Conservation (phyloP, 768 basidiomycete genomes). For the Basidioascus undulatus region DNA sequence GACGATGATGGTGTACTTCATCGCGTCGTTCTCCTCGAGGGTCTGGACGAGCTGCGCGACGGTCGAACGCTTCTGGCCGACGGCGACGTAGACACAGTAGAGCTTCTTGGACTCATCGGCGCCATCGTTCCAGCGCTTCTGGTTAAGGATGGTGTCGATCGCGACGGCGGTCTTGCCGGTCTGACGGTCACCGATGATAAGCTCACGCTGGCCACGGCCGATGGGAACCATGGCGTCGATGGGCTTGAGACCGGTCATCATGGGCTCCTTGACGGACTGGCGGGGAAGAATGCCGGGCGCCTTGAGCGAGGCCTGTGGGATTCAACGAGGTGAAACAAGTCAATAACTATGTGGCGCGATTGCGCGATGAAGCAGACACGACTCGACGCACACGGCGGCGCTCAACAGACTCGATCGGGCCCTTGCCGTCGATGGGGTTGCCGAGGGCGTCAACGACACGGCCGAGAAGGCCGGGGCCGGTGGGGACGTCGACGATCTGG, state of each 20-base stretch:
- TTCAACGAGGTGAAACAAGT: no score
- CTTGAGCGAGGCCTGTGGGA: slow-evolving; percentile 94
- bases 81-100: slow-evolving; percentile 98
- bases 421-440: slow-evolving; percentile 99
- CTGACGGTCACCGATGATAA: slow-evolving; percentile 99
- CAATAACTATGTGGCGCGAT: no score
- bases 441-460: slow-evolving; percentile 99
- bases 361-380: no score
- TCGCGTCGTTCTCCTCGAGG: slow-evolving; percentile 97
- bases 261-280: slow-evolving; percentile 92
- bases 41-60: slow-evolving; percentile 99
- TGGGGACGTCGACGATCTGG: slow-evolving; percentile 98
- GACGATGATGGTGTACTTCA: slow-evolving; percentile 99
- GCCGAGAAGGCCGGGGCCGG: slow-evolving; percentile 87
- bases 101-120: slow-evolving; percentile 92
- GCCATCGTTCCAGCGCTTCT: slow-evolving; percentile 98
- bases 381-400: no score
- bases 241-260: slow-evolving; percentile 99
- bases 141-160: slow-evolving; percentile 99
- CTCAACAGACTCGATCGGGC: slow-evolving; percentile 77
- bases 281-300: slow-evolving; percentile 97
- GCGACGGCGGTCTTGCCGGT: slow-evolving; percentile 99
- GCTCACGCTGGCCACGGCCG: slow-evolving; percentile 99
- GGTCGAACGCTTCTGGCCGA: slow-evolving; percentile 98
- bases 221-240: slow-evolving; percentile 99